These are phyloP conservation scores for Pseudocercospora musae DNA, from an alignment of 2,329 filamentous ascomycete species.

Conservation along the genomic window DNA sequence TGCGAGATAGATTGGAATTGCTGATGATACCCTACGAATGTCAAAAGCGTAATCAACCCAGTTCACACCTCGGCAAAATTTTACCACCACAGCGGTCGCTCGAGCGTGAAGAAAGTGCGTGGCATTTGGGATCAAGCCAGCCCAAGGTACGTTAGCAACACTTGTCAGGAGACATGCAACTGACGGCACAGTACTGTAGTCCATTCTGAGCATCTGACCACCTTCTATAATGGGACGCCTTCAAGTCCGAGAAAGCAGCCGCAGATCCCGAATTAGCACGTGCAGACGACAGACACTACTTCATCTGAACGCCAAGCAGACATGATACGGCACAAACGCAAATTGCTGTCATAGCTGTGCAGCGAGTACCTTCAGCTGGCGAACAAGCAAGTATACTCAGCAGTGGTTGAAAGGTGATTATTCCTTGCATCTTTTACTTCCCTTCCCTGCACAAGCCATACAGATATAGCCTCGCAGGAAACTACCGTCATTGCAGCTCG, in stretches of 20 bases:
- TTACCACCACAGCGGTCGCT: not conserved
- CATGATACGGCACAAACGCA: not conserved
- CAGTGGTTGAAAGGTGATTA: not conserved
- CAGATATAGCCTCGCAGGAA: not conserved
- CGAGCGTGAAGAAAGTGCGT: not conserved
- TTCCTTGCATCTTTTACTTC: not conserved
- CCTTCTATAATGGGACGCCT: not conserved
- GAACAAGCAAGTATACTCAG: not conserved
- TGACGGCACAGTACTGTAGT: not conserved
- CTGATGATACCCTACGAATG: constrained; percentile 7
- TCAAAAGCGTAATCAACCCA: not conserved
- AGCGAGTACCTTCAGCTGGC: not conserved
- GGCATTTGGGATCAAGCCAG: not conserved
- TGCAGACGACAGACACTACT: too few species aligned
- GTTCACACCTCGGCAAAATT: not conserved
- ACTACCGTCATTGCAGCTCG: not conserved
- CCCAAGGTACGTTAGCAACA: not conserved
- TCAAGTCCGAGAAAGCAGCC: not conserved
- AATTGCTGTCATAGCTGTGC: too few species aligned
- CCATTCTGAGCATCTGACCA: not conserved
- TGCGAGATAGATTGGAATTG: constrained; percentile 8
- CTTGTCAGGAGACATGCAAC: not conserved
- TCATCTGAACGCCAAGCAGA: not conserved
- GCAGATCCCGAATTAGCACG: not conserved
- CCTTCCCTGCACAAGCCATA: not conserved